These are phyloP conservation scores for Dendryphion nanum DNA, from an alignment of 2,329 filamentous ascomycete genomes.

Conservation along the genomic window DNA sequence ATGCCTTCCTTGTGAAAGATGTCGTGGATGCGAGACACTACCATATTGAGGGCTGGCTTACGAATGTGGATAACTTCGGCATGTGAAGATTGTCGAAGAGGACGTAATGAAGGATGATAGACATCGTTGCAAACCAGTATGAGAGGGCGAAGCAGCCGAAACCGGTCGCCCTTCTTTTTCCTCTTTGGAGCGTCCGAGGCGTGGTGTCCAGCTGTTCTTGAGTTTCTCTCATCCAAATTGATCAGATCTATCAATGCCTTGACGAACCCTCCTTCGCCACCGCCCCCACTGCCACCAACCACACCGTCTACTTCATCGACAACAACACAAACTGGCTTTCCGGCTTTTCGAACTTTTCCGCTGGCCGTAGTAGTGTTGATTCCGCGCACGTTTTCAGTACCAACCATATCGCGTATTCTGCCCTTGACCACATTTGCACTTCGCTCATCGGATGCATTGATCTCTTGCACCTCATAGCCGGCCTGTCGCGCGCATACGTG, in stretches of 20 bases:
- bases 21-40: constrained; percentile 74
- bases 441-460: constrained; percentile 96
- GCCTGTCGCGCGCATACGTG: constrained; percentile 95
- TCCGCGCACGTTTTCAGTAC: constrained; percentile 87
- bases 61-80: constrained; percentile 92
- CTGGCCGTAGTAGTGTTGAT: constrained; percentile 54
- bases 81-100: constrained; percentile 76
- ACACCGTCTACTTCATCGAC: constrained; percentile 98
- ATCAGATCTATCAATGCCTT: constrained; percentile 92
- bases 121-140: constrained; percentile 97
- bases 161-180: constrained; percentile 80
- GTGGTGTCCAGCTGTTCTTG: constrained; percentile 38
- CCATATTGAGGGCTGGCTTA: constrained; percentile 82
- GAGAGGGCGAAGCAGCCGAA: constrained; percentile 80
- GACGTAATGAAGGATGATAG: constrained; percentile 85
- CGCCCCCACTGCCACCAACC: constrained; percentile 72
- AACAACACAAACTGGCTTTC: constrained; percentile 85
- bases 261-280: constrained; percentile 86
- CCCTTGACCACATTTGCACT: constrained; percentile 87
- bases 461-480: constrained; percentile 93
- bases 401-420: constrained; percentile 85
- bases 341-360: constrained; percentile 66
- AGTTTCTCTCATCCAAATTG: constrained; percentile 80
- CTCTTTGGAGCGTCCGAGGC: constrained; percentile 39
- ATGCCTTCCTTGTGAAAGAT: constrained; percentile 91